Conservation (phyloP, 73 alveolate genomes). For the Stentor coeruleus region DNA sequence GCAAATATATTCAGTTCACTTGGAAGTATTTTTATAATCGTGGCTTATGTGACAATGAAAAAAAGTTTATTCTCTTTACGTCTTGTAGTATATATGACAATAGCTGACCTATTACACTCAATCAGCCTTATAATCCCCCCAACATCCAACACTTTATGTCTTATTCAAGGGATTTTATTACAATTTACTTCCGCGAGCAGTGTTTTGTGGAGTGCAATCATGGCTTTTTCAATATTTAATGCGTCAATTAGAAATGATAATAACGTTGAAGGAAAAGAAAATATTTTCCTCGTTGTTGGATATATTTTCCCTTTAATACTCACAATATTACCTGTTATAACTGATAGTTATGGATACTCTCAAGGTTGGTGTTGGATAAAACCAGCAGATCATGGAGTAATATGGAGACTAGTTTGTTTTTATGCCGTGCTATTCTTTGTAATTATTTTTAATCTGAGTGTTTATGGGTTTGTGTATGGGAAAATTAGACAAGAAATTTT, state of each 20-base stretch:
- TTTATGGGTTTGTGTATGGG: not conserved
- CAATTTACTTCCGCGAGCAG: not conserved
- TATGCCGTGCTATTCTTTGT: not conserved
- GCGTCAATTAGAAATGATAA: not conserved
- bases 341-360: not conserved
- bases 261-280: not conserved
- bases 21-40: not conserved
- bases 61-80: not conserved
- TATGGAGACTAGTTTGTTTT: not conserved
- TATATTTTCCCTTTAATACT: not conserved
- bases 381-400: not conserved
- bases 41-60: not conserved
- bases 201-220: not conserved
- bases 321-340: not conserved
- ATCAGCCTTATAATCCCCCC: not conserved
- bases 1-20: not conserved
- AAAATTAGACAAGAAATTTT: not conserved
- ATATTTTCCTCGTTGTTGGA: not conserved
- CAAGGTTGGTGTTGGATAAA: conserved; percentile 3
- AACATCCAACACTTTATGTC: not conserved
- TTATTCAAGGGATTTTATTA: not conserved
- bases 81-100: not conserved
- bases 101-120: not conserved
- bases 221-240: not conserved
- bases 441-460: not conserved